Percentiles rank a stretch among this genome's conserved stretches.
phyloP scores from a whole-genome alignment of 2,329 filamentous ascomycete species.

The Scolecobasidium constrictum region DNA sequence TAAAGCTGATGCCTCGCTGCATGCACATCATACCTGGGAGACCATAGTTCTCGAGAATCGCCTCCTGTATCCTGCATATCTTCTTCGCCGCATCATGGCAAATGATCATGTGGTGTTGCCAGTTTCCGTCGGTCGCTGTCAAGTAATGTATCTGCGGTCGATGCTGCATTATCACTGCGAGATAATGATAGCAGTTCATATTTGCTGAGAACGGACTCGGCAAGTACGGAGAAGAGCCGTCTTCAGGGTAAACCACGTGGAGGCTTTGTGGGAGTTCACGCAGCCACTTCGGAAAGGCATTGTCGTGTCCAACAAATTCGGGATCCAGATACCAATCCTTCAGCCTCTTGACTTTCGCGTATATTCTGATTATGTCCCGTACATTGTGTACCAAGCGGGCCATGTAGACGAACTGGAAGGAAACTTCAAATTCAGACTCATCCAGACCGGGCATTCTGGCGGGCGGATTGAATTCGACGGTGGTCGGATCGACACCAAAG shows the following conservation, averaged over 20 bases:
- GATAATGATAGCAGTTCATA: constrained; percentile 77
- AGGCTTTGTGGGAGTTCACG: constrained; percentile 69
- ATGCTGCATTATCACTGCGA: constrained; percentile 77
- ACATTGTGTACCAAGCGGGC: constrained; percentile 68
- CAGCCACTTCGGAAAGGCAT: constrained; percentile 65
- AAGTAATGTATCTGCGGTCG: constrained; percentile 69
- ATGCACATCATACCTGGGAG: constrained; percentile 77
- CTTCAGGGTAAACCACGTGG: constrained; percentile 62
- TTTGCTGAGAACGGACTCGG: constrained; percentile 82
- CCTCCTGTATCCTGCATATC: constrained; percentile 79
- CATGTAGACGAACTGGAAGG: constrained; percentile 75
- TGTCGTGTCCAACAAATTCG: constrained; percentile 68
- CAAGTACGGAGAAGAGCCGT: constrained; percentile 74
- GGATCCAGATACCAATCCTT: constrained; percentile 82
- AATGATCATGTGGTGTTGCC: constrained; percentile 80
- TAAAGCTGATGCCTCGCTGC: constrained; percentile 89
- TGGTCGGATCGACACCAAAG: constrained; percentile 61
- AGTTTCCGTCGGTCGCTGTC: constrained; percentile 67
- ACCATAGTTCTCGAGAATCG: constrained; percentile 64
- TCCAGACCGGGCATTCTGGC: constrained; percentile 56
- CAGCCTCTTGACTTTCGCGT: constrained; percentile 61
- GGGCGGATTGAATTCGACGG: constrained; percentile 63
- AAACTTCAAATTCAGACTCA: constrained; percentile 64
- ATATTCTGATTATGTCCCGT: constrained; percentile 63
- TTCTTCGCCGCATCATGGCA: constrained; percentile 78